Conservation (phyloP, 305 asterid species). For the Caryopteris hybrid region DNA sequence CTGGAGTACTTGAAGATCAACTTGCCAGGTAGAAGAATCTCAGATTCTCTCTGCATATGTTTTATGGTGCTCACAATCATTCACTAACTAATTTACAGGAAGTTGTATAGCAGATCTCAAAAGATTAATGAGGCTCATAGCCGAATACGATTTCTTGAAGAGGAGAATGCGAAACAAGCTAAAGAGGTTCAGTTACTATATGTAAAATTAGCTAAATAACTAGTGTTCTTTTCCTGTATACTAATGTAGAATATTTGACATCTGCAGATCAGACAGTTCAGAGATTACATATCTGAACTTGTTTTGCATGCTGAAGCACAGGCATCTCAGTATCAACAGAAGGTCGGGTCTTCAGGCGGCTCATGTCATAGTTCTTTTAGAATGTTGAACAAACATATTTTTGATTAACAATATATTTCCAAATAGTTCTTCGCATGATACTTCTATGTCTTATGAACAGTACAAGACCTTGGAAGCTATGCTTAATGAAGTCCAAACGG, state of each 20-base stretch:
- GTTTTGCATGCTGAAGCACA: conserved; percentile 89
- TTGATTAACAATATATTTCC: background rate
- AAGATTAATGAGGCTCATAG: conserved; percentile 46
- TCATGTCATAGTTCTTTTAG: conserved; percentile 15
- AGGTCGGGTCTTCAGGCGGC: conserved; percentile 44
- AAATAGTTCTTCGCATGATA: background rate
- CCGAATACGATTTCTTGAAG: conserved; percentile 56
- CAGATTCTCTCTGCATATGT: conserved; percentile 7
- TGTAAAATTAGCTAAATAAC: conserved; percentile 6
- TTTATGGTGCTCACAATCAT: conserved; percentile 14
- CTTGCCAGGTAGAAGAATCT: conserved; percentile 45
- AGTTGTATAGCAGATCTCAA: conserved; percentile 37
- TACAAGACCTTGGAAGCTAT: conserved; percentile 80
- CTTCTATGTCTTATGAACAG: conserved; percentile 41
- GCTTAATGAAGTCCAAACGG: conserved; percentile 58
- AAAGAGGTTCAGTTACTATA: conserved; percentile 46
- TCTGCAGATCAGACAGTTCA: conserved; percentile 64
- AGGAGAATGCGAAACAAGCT: conserved; percentile 59
- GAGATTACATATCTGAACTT: conserved; percentile 69
- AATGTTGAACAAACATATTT: background rate
- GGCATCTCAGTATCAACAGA: conserved; percentile 79
- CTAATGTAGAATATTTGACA: conserved; percentile 24
- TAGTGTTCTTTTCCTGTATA: conserved; percentile 5
- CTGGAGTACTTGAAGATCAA: conserved; percentile 38
- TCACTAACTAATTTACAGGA: conserved; percentile 26